Conservation (phyloP, 257 asterid species). For the Phtheirospermum japonicum region DNA sequence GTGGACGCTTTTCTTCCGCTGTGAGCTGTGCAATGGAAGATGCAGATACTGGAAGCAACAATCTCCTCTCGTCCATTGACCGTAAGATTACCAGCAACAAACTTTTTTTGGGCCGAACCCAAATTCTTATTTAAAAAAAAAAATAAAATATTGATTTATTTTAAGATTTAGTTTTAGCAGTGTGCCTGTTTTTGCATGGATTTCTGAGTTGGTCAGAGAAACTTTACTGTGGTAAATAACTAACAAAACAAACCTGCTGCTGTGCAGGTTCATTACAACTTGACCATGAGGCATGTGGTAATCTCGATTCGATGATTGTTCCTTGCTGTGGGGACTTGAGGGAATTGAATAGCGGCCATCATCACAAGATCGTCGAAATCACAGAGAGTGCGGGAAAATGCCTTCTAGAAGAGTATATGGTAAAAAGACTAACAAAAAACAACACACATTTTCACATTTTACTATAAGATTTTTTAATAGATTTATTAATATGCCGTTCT, state of each 20-base stretch:
- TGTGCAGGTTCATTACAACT: slow-evolving; percentile 84
- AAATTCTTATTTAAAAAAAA: too few relatives aligned
- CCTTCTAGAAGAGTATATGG: slow-evolving; percentile 79
- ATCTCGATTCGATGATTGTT: slow-evolving; percentile 73
- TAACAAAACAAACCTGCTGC: slow-evolving; percentile 1
- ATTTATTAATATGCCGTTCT: not conserved
- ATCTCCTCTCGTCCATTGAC: slow-evolving; percentile 76
- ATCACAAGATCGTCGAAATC: slow-evolving; percentile 74
- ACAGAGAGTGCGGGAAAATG: slow-evolving; percentile 87
- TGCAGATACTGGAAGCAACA: slow-evolving; percentile 75
- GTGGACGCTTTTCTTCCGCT: slow-evolving; percentile 65
- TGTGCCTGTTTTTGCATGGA: not conserved
- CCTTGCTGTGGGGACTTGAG: slow-evolving; percentile 86
- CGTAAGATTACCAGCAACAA: slow-evolving; percentile 45
- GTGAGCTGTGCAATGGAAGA: slow-evolving; percentile 74
- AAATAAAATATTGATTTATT: too few relatives aligned
- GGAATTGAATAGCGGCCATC: slow-evolving; percentile 72
- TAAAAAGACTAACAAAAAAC: slow-evolving; percentile 29
- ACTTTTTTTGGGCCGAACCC: too few relatives aligned
- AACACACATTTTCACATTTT: not conserved
- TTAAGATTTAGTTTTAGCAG: too few relatives aligned
- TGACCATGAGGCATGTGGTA: slow-evolving; percentile 77
- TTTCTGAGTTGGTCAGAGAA: slow-evolving; percentile 6
- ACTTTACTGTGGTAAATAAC: not conserved
- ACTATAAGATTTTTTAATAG: not conserved